Conservation (phyloP, 441 rosid genomes). For the Bruguiera hainesii region DNA sequence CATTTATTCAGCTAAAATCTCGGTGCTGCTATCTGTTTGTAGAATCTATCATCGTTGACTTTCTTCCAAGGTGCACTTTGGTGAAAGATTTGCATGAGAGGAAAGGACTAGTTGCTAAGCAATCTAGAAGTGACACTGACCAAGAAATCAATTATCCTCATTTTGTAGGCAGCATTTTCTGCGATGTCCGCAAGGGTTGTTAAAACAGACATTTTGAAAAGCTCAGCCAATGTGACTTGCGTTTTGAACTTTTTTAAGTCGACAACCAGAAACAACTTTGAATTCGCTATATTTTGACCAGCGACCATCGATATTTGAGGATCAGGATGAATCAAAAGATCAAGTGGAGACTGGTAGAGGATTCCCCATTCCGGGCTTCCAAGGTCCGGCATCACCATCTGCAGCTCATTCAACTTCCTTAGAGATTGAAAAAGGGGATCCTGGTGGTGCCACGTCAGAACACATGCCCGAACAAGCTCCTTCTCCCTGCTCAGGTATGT, state of each 20-base stretch:
- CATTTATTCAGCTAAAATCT: slow-evolving; percentile 1
- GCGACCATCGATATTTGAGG: slow-evolving; percentile 56
- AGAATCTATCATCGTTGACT: not conserved
- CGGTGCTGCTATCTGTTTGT: not conserved
- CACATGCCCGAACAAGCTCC: slow-evolving; percentile 61
- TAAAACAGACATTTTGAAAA: slow-evolving; percentile 86
- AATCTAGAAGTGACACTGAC: slow-evolving; percentile 4
- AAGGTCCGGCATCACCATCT: slow-evolving; percentile 57
- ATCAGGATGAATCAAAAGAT: slow-evolving; percentile 54
- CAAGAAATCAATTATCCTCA: slow-evolving; percentile 2
- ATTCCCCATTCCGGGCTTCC: slow-evolving; percentile 44
- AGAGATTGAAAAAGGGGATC: slow-evolving; percentile 41
- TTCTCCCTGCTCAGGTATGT: slow-evolving; percentile 85
- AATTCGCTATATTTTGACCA: slow-evolving; percentile 81
- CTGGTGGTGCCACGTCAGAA: slow-evolving; percentile 44
- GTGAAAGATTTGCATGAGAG: not conserved
- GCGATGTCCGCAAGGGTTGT: slow-evolving; percentile 75
- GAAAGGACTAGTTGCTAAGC: not conserved
- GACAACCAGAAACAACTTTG: slow-evolving; percentile 66
- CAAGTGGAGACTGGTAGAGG: slow-evolving; percentile 36
- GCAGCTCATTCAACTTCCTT: slow-evolving; percentile 60
- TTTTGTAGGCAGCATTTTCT: slow-evolving; percentile 79
- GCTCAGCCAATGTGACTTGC: slow-evolving; percentile 90
- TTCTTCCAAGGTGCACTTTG: not conserved
- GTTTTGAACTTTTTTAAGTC: slow-evolving; percentile 74